Conservation (phyloP, 2,329 filamentous ascomycete species). For the Penicillium sp. region DNA sequence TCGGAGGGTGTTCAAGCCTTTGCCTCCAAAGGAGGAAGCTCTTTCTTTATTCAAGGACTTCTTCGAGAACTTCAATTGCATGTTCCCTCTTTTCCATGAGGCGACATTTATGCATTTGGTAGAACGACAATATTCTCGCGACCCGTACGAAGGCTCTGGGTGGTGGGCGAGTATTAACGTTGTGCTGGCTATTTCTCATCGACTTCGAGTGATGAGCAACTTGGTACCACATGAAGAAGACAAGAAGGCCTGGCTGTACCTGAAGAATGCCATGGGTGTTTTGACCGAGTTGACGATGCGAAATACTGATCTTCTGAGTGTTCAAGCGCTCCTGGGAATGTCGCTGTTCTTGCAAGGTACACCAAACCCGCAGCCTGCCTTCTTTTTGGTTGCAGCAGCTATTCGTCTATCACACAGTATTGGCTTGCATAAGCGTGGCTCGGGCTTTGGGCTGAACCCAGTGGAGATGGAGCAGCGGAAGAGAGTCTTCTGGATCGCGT, state of each 20-base stretch:
- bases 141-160: conserved; percentile 91
- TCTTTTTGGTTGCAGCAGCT: conserved; percentile 85
- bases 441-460: conserved; percentile 88
- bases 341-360: conserved; percentile 93
- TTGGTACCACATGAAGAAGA: conserved; percentile 88
- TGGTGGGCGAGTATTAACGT: conserved; percentile 99
- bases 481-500: conserved; percentile 75
- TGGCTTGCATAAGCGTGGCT: conserved; percentile 89
- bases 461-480: conserved; percentile 91
- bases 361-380: conserved; percentile 92
- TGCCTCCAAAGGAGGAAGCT: conserved; percentile 85
- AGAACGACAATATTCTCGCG: conserved; percentile 86
- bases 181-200: conserved; percentile 86
- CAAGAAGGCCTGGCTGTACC: conserved; percentile 88
- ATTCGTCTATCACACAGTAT: conserved; percentile 91
- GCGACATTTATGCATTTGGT: conserved; percentile 98
- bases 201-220: conserved; percentile 93
- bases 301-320: conserved; percentile 91
- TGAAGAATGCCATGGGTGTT: conserved; percentile 95
- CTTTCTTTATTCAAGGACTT: conserved; percentile 87
- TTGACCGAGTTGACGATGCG: conserved; percentile 92
- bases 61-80: conserved; percentile 98
- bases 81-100: conserved; percentile 96
- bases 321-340: conserved; percentile 91
- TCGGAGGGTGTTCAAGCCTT: conserved; percentile 75